Evolutionary conservation across 2,329 filamentous ascomycete genomes (phyloP).

Genomic region (Metarhizium guizhouense): DNA sequence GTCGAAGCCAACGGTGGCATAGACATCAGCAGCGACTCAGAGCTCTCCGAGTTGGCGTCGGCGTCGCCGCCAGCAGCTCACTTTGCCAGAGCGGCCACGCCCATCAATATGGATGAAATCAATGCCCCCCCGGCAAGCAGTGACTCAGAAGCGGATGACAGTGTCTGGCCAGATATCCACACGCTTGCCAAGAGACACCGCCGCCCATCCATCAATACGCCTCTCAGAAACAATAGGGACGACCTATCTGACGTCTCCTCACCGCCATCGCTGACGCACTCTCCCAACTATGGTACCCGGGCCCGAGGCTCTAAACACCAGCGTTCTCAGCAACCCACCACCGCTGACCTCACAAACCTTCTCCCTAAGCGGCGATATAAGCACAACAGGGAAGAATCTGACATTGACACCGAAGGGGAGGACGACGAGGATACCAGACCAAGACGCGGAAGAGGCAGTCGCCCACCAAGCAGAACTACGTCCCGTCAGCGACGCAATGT

Average conservation of each 20-base stretch:
- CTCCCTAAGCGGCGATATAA: conserved; percentile 44
- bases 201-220: conserved; percentile 27
- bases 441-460: conserved; percentile 25
- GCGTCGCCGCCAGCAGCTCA: conserved; percentile 21
- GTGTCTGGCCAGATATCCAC: conserved; percentile 44
- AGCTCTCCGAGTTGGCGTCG: conserved; percentile 28
- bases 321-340: conserved; percentile 36
- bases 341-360: conserved; percentile 44
- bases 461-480: conserved; percentile 18
- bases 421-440: conserved; percentile 36
- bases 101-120: conserved; percentile 37
- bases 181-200: conserved; percentile 38
- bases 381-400: conserved; percentile 28
- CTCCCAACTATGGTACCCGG: conserved; percentile 42
- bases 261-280: conserved; percentile 58
- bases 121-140: conserved; percentile 49
- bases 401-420: conserved; percentile 34
- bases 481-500: conserved; percentile 7
- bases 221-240: conserved; percentile 23
- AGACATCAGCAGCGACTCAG: conserved; percentile 26
- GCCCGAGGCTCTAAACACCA: conserved; percentile 24
- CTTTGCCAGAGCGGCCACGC: conserved; percentile 29
- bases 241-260: conserved; percentile 50
- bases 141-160: conserved; percentile 33
- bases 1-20: conserved; percentile 14